phyloP scores from a whole-genome alignment of 305 asterid genomes.

The Plantago rigida region DNA sequence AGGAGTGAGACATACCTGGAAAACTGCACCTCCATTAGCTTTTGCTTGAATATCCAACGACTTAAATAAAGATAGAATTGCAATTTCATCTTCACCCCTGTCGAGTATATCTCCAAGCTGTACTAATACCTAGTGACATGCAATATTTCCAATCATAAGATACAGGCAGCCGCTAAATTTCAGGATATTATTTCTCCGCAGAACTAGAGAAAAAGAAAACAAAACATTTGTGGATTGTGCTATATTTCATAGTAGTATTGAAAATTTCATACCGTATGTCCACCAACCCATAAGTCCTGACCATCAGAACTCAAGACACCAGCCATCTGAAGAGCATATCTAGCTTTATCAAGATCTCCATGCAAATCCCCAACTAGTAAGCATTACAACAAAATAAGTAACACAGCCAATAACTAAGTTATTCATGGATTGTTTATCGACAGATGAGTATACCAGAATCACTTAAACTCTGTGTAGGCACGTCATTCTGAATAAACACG shows the following conservation, averaged over 20 bases:
- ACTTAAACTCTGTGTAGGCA: too few relatives aligned
- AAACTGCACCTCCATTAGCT: conserved; percentile 88
- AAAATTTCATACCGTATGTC: conserved; percentile 55
- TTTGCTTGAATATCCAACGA: conserved; percentile 76
- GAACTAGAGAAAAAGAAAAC: background rate
- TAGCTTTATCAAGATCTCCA: conserved; percentile 86
- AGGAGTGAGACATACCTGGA: conserved; percentile 50
- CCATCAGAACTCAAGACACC: conserved; percentile 76
- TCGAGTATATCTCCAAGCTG: conserved; percentile 95
- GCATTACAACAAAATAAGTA: conserved; percentile 25
- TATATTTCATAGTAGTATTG: conserved; percentile 10
- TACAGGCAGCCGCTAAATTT: conserved; percentile 7
- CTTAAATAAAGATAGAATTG: conserved; percentile 71
- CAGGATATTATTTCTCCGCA: conserved; percentile 2
- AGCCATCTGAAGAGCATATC: conserved; percentile 84
- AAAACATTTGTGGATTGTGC: background rate
- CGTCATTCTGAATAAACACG: too few relatives aligned
- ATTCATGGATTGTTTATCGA: background rate
- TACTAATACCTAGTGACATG: conserved; percentile 53
- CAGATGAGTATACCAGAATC: too few relatives aligned
- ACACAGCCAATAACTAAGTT: conserved; percentile 11
- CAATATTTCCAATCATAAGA: conserved; percentile 11
- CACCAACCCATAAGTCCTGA: conserved; percentile 75
- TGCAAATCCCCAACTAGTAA: conserved; percentile 85
- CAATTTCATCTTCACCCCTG: conserved; percentile 89